Conservation (phyloP, 805 yeast species). For the Candida loeiensis region DNA sequence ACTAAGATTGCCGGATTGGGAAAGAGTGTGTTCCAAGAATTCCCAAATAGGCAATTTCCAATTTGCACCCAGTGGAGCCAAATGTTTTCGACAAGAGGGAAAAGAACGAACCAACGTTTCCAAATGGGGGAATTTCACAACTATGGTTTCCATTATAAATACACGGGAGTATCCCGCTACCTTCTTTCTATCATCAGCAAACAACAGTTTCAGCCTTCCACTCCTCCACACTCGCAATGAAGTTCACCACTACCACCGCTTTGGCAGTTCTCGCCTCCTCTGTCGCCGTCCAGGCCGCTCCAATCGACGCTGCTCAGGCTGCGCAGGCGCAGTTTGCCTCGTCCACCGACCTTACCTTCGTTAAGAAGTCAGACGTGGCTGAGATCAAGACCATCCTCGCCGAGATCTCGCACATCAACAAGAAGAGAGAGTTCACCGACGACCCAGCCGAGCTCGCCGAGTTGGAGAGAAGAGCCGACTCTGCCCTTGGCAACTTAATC, state of each 20-base stretch:
- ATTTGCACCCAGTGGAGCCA: not conserved
- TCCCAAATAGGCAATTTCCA: conserved; percentile 6
- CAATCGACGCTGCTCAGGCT: conserved; percentile 12
- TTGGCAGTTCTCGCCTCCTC: conserved; percentile 39
- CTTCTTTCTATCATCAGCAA: conserved; percentile 4
- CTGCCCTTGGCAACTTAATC: conserved; percentile 33
- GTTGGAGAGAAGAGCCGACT: conserved; percentile 34
- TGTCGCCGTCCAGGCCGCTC: conserved; percentile 36
- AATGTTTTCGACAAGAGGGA: not conserved
- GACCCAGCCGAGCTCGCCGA: conserved; percentile 26
- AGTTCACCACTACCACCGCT: conserved; percentile 37
- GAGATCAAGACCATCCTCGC: conserved; percentile 31
- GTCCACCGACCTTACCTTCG: conserved; percentile 19
- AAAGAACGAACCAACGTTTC: not conserved
- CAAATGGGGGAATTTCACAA: not conserved
- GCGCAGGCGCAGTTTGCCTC: conserved; percentile 18
- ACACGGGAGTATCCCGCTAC: not conserved
- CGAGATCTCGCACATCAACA: conserved; percentile 31
- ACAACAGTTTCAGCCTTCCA: not conserved
- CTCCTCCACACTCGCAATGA: conserved; percentile 26
- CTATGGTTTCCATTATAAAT: conserved; percentile 2
- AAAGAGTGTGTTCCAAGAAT: not conserved
- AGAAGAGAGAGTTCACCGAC: conserved; percentile 33
- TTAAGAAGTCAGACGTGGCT: conserved; percentile 34
- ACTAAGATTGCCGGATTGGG: conserved; percentile 2